A percentile compares a stretch with the other conserved stretches of the same genome.
Conservation (phyloP, 139 green algal genomes). For the Coelastrella sp. region DNA sequence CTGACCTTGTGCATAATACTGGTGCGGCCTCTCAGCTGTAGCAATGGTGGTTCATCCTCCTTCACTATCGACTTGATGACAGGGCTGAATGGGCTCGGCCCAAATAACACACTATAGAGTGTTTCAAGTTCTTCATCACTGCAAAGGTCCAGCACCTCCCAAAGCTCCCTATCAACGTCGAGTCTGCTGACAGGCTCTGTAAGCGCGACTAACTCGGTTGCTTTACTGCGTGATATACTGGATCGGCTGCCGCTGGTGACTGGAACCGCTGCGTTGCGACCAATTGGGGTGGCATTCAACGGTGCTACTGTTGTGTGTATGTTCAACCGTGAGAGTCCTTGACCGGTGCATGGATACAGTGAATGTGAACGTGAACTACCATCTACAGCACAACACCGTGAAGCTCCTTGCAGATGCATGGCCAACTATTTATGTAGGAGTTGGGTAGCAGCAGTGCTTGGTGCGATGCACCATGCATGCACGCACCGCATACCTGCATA, state of each 20-base stretch:
- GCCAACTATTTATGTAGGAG: background rate
- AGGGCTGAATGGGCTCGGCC: constrained; percentile 72
- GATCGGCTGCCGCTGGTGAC: background rate
- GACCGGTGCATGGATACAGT: background rate
- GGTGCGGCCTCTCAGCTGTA: constrained; percentile 45
- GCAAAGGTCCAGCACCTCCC: constrained; percentile 79
- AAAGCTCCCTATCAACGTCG: constrained; percentile 71
- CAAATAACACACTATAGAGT: constrained; percentile 50
- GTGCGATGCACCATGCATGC: background rate
- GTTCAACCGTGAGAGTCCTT: background rate
- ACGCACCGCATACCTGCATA: background rate
- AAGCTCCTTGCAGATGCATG: background rate
- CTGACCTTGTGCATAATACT: constrained; percentile 55
- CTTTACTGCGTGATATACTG: background rate
- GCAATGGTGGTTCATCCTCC: constrained; percentile 48
- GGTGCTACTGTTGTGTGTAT: background rate
- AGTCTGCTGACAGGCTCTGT: constrained; percentile 42
- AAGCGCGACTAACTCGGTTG: constrained; percentile 6
- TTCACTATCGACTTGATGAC: constrained; percentile 68
- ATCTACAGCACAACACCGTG: background rate
- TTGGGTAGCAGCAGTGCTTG: background rate
- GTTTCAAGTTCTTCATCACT: constrained; percentile 83
- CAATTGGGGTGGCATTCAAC: background rate
- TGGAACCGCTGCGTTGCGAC: background rate
- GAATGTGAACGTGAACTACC: background rate